A percentile compares a stretch with the other conserved stretches of the same genome.
phyloP scores from a whole-genome alignment of 179 eudicot species.

The Beta macrorhiza region DNA sequence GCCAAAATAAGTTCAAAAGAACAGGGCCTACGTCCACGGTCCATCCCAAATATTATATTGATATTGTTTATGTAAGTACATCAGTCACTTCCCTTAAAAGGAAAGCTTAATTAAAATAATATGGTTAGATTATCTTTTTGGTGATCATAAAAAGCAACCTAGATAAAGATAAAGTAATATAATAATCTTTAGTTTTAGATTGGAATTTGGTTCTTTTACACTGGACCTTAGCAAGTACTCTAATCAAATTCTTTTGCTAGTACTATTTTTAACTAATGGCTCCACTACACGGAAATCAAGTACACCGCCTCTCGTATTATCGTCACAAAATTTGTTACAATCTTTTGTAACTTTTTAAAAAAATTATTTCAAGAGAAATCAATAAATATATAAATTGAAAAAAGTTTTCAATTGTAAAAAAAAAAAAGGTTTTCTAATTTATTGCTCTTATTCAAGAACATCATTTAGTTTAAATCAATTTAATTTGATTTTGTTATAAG shows the following conservation, averaged over 20 bases:
- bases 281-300: slow-evolving; percentile 9
- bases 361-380: no score
- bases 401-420: no score
- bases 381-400: no score
- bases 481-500: no score
- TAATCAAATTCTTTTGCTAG: background rate
- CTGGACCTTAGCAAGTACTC: slow-evolving; percentile 18
- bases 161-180: background rate
- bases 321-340: background rate
- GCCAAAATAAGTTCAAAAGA: no score
- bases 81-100: slow-evolving; percentile 23
- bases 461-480: no score
- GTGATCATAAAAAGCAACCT: slow-evolving; percentile 8
- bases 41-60: background rate
- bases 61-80: background rate
- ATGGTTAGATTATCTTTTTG: slow-evolving; percentile 18
- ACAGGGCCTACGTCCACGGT: background rate
- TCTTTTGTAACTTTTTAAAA: no score
- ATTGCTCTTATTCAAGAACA: no score
- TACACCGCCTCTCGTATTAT: background rate
- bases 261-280: background rate
- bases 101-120: slow-evolving; percentile 25
- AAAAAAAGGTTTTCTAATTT: no score
- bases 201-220: slow-evolving; percentile 4
- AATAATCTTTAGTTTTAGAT: background rate